Conservation (phyloP, 78 protist species). For the Anaeramoeba flamelloides region DNA sequence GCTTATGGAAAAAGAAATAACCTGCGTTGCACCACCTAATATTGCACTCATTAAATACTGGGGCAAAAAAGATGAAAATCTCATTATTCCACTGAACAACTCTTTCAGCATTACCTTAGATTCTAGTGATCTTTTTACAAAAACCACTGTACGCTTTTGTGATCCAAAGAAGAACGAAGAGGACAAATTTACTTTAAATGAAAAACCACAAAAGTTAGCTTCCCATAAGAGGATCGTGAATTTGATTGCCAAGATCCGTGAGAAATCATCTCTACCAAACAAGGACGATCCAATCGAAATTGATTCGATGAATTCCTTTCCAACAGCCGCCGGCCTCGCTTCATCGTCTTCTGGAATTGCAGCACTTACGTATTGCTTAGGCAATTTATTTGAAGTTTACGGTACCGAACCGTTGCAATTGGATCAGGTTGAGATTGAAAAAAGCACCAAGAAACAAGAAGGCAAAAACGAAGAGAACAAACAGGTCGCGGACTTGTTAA, state of each 20-base stretch:
- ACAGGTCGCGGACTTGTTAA: too few relatives aligned
- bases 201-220: conserved; percentile 11
- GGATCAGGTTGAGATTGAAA: background rate
- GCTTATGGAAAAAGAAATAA: conserved; percentile 18
- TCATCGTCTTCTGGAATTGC: conserved; percentile 89
- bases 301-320: conserved; percentile 68
- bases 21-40: conserved; percentile 79
- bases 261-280: background rate
- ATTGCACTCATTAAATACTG: conserved; percentile 95
- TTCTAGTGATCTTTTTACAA: conserved; percentile 41
- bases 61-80: conserved; percentile 85
- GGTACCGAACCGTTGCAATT: too few relatives aligned
- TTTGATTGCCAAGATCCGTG: background rate
- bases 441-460: background rate
- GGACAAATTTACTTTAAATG: conserved; percentile 85
- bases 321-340: conserved; percentile 90
- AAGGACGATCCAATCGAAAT: conserved; percentile 14
- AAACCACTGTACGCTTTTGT: conserved; percentile 36
- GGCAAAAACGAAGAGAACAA: too few relatives aligned
- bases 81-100: conserved; percentile 69
- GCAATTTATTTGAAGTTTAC: too few relatives aligned
- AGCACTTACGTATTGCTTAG: conserved; percentile 13
- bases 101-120: conserved; percentile 70
- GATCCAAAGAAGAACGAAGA: background rate
- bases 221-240: background rate